Base-by-base conservation (phyloP, 208 protist genomes). In the Novymonas esmeraldas region DNA sequence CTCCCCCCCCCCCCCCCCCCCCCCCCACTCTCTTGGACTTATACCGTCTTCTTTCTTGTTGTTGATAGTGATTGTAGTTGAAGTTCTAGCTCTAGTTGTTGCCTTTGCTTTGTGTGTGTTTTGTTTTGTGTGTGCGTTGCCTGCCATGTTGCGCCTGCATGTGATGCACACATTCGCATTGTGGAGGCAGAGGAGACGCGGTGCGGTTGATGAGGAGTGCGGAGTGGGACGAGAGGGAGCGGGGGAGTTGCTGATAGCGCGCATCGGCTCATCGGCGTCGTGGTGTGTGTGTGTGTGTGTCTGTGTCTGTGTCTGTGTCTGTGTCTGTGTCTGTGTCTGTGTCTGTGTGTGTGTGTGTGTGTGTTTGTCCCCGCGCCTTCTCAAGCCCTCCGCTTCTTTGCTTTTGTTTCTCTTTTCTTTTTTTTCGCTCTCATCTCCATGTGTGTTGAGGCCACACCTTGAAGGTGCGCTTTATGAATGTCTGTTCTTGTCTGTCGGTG, bases 401-500 rank as follows among this genome's bases (percentile, higher is more conserved):
- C 20, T 36, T 20, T 2, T 56, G 31, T 31, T 56, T 28, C 16
- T 6, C 29, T 56, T 31, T 31, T 56, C 45, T 46, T 50, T 51
- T 41, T 5, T 20, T 5, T 58, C 16, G 18, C 28, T 16, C 16
- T 49, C 44, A 18, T 50, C 48, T 48, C 46, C 48, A n/a, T n/a
- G n/a, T n/a, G n/a, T n/a, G n/a, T n/a, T n/a, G n/a, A n/a, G n/a
- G n/a, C n/a, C n/a, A n/a, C n/a, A n/a, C n/a, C n/a, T n/a, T n/a
- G n/a, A n/a, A n/a, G n/a, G n/a, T n/a, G n/a, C n/a, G n/a, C n/a
- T n/a, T n/a, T n/a, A n/a, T n/a, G n/a, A n/a, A n/a, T n/a, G n/a
- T n/a, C n/a, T 26, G 16, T 56, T 26, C 44, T 55, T 70, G 16
- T 41, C 7, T 41, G 36, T 41, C 36, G 36, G 36, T 41, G 36